Evolutionary conservation across 305 asterid species (phyloP).

Genomic region (Fraxinus greggii): DNA sequence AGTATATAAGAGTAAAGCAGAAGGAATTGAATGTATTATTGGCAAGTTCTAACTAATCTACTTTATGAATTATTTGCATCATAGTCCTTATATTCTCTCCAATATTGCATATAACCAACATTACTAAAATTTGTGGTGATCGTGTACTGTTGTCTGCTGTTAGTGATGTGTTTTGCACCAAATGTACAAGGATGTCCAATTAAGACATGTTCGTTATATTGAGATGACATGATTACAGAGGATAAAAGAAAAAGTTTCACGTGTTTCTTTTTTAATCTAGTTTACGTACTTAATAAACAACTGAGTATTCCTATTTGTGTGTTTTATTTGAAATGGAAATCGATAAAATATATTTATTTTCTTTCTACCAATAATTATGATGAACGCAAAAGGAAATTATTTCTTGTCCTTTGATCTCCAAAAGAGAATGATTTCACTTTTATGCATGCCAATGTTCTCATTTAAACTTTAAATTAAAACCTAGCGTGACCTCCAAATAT

Average conservation of each 20-base stretch:
- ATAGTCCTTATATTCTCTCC: background rate
- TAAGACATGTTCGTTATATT: background rate
- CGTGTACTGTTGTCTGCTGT: background rate
- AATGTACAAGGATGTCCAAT: background rate
- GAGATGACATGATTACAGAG: background rate
- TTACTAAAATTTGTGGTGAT: background rate
- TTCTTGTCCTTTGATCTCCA: background rate
- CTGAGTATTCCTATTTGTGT: background rate
- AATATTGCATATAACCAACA: background rate
- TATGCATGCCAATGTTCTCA: background rate
- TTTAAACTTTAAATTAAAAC: background rate
- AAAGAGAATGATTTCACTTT: background rate
- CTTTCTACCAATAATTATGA: background rate
- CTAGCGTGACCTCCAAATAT: background rate
- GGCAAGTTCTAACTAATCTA: background rate
- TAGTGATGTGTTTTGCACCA: background rate
- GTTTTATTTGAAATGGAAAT: background rate
- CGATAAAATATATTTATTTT: background rate
- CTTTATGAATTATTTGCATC: background rate
- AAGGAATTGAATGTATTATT: background rate
- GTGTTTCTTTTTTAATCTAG: background rate
- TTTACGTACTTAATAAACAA: background rate
- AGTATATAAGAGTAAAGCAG: background rate
- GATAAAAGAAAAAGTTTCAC: background rate
- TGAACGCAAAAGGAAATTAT: background rate